These are phyloP conservation scores for Amauroascus niger DNA, from an alignment of 2,329 filamentous ascomycete genomes.

Conservation along the genomic window DNA sequence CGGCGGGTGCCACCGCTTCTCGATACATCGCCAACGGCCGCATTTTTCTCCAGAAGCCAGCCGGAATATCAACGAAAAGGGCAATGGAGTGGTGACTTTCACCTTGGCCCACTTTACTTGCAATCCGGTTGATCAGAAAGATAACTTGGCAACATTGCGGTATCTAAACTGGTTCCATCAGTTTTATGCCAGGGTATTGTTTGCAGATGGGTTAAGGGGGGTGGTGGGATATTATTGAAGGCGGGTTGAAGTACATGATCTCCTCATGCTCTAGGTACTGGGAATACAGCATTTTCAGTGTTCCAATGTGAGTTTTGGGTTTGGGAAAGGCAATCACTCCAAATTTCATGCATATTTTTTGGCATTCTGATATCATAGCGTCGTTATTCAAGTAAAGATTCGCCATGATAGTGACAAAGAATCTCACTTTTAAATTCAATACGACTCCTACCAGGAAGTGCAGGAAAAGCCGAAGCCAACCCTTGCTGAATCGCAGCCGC, in stretches of 20 bases:
- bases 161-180: constrained; percentile 11
- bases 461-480: neutral
- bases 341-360: neutral
- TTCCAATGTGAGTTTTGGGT: no score
- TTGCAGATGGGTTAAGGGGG: constrained; percentile 10
- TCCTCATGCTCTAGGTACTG: no score
- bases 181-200: constrained; percentile 9
- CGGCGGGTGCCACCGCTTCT: constrained; percentile 14
- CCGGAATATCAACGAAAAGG: neutral
- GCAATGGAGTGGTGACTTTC: constrained; percentile 6
- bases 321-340: no score
- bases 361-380: constrained; percentile 3
- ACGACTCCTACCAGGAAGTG: neutral
- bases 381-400: neutral
- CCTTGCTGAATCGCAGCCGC: constrained; percentile 1
- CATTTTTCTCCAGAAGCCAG: neutral
- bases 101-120: constrained; percentile 11
- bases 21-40: constrained; percentile 1
- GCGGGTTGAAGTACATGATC: no score
- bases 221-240: constrained; percentile 3
- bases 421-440: constrained; percentile 2
- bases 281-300: no score
- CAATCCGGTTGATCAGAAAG: constrained; percentile 7
- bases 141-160: neutral
- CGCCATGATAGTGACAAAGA: neutral